These are phyloP conservation scores for Pachyrhizus erosus DNA, from an alignment of 306 rosid species.

Conservation along the genomic window DNA sequence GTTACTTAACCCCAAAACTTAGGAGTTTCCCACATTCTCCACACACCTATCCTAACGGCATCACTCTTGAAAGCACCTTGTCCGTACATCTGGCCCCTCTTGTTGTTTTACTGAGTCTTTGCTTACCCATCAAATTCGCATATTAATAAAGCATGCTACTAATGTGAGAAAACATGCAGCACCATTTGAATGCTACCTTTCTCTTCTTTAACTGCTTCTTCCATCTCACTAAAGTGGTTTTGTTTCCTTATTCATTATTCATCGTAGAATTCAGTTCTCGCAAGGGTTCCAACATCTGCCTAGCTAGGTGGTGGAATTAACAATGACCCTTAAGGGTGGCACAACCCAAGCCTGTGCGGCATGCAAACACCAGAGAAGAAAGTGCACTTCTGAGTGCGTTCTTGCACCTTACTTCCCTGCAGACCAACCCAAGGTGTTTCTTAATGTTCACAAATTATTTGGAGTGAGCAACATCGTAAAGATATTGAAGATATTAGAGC, in stretches of 20 bases:
- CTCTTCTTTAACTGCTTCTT: constrained; percentile 31
- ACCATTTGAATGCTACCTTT: constrained; percentile 12
- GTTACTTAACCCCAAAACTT: constrained; percentile 38
- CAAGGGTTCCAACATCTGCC: constrained; percentile 34
- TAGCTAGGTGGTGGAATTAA: constrained; percentile 37
- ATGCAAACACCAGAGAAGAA: constrained; percentile 73
- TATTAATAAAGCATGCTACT: constrained; percentile 34
- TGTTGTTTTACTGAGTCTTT: constrained; percentile 56
- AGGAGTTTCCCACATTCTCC: constrained; percentile 42
- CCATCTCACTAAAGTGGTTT: not conserved
- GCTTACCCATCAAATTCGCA: constrained; percentile 44
- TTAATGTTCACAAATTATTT: constrained; percentile 72
- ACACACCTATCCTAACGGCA: constrained; percentile 43
- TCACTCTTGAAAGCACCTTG: constrained; percentile 32
- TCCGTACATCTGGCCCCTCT: constrained; percentile 39
- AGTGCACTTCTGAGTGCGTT: constrained; percentile 68
- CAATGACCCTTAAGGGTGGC: constrained; percentile 76
- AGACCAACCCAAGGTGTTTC: constrained; percentile 69
- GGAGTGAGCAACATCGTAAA: constrained; percentile 76
- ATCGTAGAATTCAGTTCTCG: not conserved
- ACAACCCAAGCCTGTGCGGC: constrained; percentile 81
- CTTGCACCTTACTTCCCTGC: constrained; percentile 80
- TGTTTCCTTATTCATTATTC: not conserved
- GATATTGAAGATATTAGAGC: constrained; percentile 52
- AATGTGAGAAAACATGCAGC: constrained; percentile 32